Evolutionary conservation across 192 early-diverging fungal species (phyloP), one percentile per base, ranked within the genome.

Genomic region (Bifiguratus adelaidae): DNA sequence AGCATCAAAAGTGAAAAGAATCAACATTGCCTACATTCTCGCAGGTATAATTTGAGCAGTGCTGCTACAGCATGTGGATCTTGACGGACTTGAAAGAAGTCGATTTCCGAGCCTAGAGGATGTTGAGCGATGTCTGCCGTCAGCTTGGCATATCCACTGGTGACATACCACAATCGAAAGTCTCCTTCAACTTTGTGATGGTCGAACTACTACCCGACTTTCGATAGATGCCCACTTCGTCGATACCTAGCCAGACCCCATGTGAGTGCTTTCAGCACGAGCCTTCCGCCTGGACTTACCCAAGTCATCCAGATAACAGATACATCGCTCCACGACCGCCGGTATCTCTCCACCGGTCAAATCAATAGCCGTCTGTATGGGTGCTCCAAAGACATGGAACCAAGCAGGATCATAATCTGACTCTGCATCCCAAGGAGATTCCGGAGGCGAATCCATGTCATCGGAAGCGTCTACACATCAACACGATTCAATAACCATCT

Each of bases 41-140:
- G 53, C 15, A 80, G 42, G 47, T 77, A 80, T 46, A 73, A 60
- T 41, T 77, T 80, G 11, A 80, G 55, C 19, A 80, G 52, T 19
- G 75, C 63, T 23, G 70, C 75, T 27, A 77, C 76, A 8, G 68
- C 73, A 38, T 80, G 71, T 8, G 78, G 75, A 38, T 80, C 78
- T 15, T 51, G 56, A 0, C 55, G 51, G 30, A 60, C 60, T 8
- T 45, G 29, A 28, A 56, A 38, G 26, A 77, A 59, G 44, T 77
- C 67, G 36, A 61, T 33, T 43, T 77, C 75, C 41, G 53, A 37
- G 2, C 50, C 61, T 64, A 38, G 7, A 1, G 26, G 24, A 15
- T 48, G 38, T 6, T 26, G 23, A 2, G 19, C 13, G 13, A n/a
- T 13, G 6, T 15, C 16, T 41, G 13, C 15, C 23, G 6, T 18